phyloP scores from a whole-genome alignment of 306 rosid species.

The Aeschynomene evenia region DNA sequence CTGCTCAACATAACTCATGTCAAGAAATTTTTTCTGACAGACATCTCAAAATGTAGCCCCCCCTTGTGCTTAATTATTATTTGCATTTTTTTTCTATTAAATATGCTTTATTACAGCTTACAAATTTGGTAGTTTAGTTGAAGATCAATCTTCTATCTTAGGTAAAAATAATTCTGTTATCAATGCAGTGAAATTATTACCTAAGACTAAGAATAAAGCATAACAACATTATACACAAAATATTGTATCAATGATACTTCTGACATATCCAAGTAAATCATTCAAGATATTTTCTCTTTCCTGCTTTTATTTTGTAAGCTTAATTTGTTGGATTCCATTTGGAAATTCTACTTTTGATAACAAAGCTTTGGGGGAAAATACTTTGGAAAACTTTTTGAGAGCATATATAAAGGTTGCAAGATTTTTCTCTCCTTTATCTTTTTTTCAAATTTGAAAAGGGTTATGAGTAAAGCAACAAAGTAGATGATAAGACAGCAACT shows the following conservation, averaged over 20 bases:
- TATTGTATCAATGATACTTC: not conserved
- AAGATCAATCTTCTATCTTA: conserved; percentile 12
- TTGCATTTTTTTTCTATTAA: too few relatives aligned
- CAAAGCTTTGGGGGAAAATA: not conserved
- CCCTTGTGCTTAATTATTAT: not conserved
- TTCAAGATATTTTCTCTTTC: not conserved
- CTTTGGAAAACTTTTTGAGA: conserved; percentile 2
- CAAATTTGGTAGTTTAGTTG: not conserved
- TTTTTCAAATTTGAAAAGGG: conserved; percentile 35
- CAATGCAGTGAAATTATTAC: not conserved
- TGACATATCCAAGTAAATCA: not conserved
- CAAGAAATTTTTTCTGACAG: conserved; percentile 7
- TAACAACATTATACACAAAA: not conserved
- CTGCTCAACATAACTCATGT: conserved; percentile 3
- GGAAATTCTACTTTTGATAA: not conserved
- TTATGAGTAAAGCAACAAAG: conserved; percentile 43
- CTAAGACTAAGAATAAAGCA: not conserved
- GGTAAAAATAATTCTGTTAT: not conserved
- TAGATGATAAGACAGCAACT: conserved; percentile 43
- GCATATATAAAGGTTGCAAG: conserved; percentile 20
- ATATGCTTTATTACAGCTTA: not conserved
- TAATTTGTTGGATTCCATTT: not conserved
- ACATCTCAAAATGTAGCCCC: not conserved
- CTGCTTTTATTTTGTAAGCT: not conserved
- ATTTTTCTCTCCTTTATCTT: not conserved